Evolutionary conservation across 2,329 filamentous ascomycete species (phyloP).

Genomic region (Aspergillus quadrilineatus): DNA sequence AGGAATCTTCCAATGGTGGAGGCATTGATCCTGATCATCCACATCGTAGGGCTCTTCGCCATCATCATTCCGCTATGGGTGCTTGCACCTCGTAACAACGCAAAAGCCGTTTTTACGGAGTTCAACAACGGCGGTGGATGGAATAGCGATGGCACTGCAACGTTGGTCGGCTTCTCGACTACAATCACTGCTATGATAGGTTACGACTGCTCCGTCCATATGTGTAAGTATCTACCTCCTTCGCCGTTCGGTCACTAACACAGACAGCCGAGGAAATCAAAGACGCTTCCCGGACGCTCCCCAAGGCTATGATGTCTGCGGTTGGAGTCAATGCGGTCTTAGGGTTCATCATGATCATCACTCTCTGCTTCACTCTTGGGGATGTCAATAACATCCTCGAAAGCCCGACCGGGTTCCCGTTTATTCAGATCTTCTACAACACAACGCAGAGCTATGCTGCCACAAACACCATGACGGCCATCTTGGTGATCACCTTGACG

Average conservation of each 20-base stretch:
- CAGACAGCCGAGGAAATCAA: constrained; percentile 41
- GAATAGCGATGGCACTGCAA: constrained; percentile 37
- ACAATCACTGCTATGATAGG: constrained; percentile 45
- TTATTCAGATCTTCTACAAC: constrained; percentile 59
- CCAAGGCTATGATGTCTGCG: constrained; percentile 51
- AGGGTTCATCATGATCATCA: constrained; percentile 58
- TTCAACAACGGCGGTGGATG: constrained; percentile 46
- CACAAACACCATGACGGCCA: constrained; percentile 51
- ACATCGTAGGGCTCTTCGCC: constrained; percentile 44
- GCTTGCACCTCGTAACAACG: constrained; percentile 39
- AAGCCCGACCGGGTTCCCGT: constrained; percentile 54
- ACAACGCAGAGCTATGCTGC: constrained; percentile 50
- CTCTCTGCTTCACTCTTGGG: constrained; percentile 55
- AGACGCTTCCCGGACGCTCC: constrained; percentile 52
- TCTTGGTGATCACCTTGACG: constrained; percentile 52
- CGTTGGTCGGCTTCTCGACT: constrained; percentile 42
- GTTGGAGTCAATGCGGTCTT: constrained; percentile 53
- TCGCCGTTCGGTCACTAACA: constrained; percentile 8
- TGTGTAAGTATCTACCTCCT: constrained; percentile 37
- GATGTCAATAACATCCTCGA: constrained; percentile 48
- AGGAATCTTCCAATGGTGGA: constrained; percentile 42
- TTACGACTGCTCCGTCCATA: constrained; percentile 47
- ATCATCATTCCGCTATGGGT: constrained; percentile 47
- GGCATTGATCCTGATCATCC: constrained; percentile 42
- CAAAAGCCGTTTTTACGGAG: constrained; percentile 40